Evolutionary conservation across 805 yeast genomes (phyloP).

Genomic region (Candida awuae): DNA sequence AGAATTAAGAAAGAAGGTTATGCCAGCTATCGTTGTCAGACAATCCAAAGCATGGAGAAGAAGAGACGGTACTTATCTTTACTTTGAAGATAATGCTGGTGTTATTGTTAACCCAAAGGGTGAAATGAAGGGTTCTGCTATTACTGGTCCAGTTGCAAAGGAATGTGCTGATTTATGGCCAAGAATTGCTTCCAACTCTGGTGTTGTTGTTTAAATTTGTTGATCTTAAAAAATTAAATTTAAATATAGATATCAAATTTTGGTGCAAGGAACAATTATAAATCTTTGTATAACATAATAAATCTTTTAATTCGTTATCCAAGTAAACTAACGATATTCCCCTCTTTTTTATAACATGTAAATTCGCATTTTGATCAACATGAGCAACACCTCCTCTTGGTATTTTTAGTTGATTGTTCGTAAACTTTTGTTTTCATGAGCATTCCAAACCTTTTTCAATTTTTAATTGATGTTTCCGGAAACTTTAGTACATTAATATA

Average conservation of each 20-base stretch:
- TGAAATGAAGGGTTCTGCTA: conserved; percentile 99
- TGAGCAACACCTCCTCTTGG: no score
- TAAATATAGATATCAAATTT: conserved; percentile 20
- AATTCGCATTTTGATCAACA: no score
- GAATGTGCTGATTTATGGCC: conserved; percentile 99
- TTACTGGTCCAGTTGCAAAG: conserved; percentile 99
- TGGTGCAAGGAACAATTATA: conserved; percentile 13
- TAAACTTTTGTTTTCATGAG: no score
- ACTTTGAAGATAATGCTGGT: conserved; percentile 99
- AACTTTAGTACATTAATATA: not conserved
- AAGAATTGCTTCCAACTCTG: conserved; percentile 99
- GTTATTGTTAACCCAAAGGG: conserved; percentile 99
- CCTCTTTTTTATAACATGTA: no score
- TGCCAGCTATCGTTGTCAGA: conserved; percentile 99
- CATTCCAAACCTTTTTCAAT: no score
- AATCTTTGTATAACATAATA: conserved; percentile 13
- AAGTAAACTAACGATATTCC: no score
- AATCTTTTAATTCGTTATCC: conserved; percentile 9
- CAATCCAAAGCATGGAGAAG: conserved; percentile 99
- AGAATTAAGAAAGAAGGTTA: conserved; percentile 99
- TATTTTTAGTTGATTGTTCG: no score
- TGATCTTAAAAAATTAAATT: conserved; percentile 13
- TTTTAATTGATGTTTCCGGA: no score
- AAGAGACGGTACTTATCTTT: conserved; percentile 98
- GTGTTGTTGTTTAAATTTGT: conserved; percentile 90